Base-by-base conservation (phyloP, 192 early-diverging fungal species). In the Coemansia sp. region DNA sequence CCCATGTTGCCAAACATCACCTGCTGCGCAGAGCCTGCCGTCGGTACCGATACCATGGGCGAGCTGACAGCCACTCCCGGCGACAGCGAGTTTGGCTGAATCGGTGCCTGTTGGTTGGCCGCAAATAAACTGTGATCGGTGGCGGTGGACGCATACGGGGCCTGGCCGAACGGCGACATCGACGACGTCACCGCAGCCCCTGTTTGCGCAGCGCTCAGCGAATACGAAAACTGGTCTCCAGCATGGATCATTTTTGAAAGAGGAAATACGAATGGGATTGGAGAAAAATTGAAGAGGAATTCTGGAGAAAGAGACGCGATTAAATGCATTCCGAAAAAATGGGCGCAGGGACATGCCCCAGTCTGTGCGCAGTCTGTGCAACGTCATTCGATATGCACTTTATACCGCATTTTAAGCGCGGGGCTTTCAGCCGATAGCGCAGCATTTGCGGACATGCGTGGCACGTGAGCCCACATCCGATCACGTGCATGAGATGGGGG, bases 1-100 rank as follows among this genome's bases (percentile, higher is more conserved):
- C 60, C 56, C 71, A 75, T 67, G 29, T 35, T 60, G 21, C 60
- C 27, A 47, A 75, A 64, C 55, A 75, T 67, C 64, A 73, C 67
- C 17, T 67, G 64, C 32, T 61, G 59, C 10, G 53, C 28, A 4
- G 38, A 17, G 20, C 15, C 34, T 31, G 48, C 20, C 2, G 48
- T 25, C 14, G 39, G 49, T 40, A 54, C 25, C 32, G 55, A 50
- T 23, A 46, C 21, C 56, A 58, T 41, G 17, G 66, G 53, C 20
- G 56, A 67, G 31, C 32, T 44, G 8, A 43, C 46, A 7, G 55
- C 11, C 12, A 50, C 34, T 21, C 58, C 65, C 23, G 45, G 49
- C 28, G 54, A 26, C 8, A 50, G 28, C 28, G 45, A 29, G 27
- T 28, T 26, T 19, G 30, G 31, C 42, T 55, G 53, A 30, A 10